Evolutionary conservation across 139 green algal species (phyloP).

Genomic region (Tetraselmis striata): DNA sequence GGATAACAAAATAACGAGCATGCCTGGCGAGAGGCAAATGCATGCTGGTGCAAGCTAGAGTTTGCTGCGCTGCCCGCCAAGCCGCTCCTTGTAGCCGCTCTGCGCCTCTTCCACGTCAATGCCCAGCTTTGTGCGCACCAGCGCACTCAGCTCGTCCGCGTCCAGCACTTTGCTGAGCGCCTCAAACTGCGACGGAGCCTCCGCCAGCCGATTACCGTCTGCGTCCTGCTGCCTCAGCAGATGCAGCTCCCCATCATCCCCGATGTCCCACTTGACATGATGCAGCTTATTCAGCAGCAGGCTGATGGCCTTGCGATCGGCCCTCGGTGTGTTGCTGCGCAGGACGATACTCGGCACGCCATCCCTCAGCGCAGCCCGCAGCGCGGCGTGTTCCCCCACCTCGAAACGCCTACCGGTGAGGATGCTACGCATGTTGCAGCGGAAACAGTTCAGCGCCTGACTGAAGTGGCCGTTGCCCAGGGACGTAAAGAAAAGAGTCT

Average conservation of each 20-base stretch:
- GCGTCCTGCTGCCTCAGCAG: not conserved
- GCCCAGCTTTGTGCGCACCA: constrained; percentile 11
- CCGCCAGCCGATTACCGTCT: too few relatives aligned
- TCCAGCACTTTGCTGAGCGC: constrained; percentile 7
- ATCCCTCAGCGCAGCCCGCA: not conserved
- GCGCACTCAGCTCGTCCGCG: constrained; percentile 3
- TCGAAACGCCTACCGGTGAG: not conserved
- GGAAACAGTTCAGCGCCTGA: constrained; percentile 6
- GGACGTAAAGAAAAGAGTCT: not conserved
- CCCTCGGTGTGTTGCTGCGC: not conserved
- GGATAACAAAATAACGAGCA: too few relatives aligned
- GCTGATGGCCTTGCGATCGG: not conserved
- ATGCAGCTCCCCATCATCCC: not conserved
- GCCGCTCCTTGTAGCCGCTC: constrained; percentile 2
- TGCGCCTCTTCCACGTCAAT: constrained; percentile 8
- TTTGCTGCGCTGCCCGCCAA: not conserved
- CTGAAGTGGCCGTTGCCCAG: constrained; percentile 15
- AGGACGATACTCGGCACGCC: constrained; percentile 6
- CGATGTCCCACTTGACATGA: constrained; percentile 1
- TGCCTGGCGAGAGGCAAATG: too few relatives aligned
- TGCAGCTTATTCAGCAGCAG: constrained; percentile 6
- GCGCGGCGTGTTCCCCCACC: not conserved
- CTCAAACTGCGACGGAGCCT: constrained; percentile 1
- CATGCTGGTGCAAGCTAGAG: not conserved
- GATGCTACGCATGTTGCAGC: not conserved